Conservation (phyloP, 225 moss, liverwort and hornwort species). For the Marchantia polymorpha region DNA sequence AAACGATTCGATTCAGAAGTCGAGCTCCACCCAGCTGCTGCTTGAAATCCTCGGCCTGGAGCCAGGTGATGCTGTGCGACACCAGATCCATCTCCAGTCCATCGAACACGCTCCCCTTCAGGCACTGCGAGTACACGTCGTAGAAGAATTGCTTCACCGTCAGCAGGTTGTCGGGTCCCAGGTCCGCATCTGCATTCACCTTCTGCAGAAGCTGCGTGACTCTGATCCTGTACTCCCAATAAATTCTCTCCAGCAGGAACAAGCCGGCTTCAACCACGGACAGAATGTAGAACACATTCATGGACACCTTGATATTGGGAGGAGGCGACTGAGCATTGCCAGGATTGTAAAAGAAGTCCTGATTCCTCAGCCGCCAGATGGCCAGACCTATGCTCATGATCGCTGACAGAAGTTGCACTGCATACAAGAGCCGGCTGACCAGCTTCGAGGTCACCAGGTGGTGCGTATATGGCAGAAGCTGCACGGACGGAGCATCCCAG, state of each 20-base stretch:
- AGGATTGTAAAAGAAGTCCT: slow-evolving; percentile 17
- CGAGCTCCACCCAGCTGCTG: slow-evolving; percentile 57
- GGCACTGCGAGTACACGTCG: slow-evolving; percentile 56
- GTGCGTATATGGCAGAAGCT: slow-evolving; percentile 22
- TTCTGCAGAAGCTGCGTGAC: slow-evolving; percentile 33
- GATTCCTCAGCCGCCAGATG: slow-evolving; percentile 32
- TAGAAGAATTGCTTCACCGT: slow-evolving; percentile 65
- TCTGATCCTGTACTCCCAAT: slow-evolving; percentile 52
- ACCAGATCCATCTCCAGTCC: slow-evolving; percentile 73
- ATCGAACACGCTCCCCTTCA: slow-evolving; percentile 60
- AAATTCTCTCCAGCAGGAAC: slow-evolving; percentile 58
- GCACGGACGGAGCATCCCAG: slow-evolving; percentile 7
- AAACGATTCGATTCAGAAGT: slow-evolving; percentile 45
- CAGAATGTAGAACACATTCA: slow-evolving; percentile 57
- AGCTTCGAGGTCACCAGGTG: slow-evolving; percentile 3
- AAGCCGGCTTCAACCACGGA: slow-evolving; percentile 58
- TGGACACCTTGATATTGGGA: slow-evolving; percentile 27
- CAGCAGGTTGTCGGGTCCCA: slow-evolving; percentile 29
- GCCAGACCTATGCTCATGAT: slow-evolving; percentile 33
- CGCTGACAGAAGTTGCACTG: slow-evolving; percentile 37
- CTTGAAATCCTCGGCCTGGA: slow-evolving; percentile 48
- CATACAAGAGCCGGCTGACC: slow-evolving; percentile 31
- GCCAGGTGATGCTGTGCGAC: slow-evolving; percentile 54
- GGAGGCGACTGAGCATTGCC: neutral
- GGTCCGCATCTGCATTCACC: slow-evolving; percentile 32